These are phyloP conservation scores for Hypomontagnella submonticulosa DNA, from an alignment of 495 filamentous ascomycete species.

Conservation along the genomic window DNA sequence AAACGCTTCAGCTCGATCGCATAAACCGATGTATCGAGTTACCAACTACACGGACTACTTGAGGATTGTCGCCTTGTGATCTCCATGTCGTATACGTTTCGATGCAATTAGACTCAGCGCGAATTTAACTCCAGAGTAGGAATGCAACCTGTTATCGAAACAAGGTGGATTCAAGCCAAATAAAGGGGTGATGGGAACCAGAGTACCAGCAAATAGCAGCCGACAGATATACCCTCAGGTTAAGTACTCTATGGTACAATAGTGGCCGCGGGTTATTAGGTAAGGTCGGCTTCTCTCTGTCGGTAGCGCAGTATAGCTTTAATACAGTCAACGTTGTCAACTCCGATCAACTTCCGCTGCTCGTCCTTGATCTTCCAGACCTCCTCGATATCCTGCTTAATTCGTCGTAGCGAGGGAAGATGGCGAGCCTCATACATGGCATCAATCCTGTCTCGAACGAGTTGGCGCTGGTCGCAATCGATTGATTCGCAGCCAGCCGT, in stretches of 20 bases:
- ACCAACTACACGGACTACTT: too few species aligned
- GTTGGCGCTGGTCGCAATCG: slow-evolving; percentile 39
- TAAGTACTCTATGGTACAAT: not conserved
- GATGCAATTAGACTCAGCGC: too few species aligned
- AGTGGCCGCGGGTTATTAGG: slow-evolving; percentile 3
- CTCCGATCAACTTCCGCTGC: slow-evolving; percentile 38
- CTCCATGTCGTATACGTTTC: too few species aligned
- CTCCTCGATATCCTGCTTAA: slow-evolving; percentile 44
- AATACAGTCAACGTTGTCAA: slow-evolving; percentile 47
- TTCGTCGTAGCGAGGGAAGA: slow-evolving; percentile 43
- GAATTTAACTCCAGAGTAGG: too few species aligned
- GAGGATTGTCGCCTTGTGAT: too few species aligned
- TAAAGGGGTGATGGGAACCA: too few species aligned
- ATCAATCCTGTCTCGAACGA: slow-evolving; percentile 39
- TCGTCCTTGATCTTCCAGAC: slow-evolving; percentile 47
- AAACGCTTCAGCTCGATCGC: too few species aligned
- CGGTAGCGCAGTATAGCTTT: slow-evolving; percentile 39
- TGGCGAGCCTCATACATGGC: slow-evolving; percentile 45
- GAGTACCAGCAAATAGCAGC: not conserved
- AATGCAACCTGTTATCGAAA: too few species aligned
- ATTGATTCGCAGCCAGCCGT: slow-evolving; percentile 48
- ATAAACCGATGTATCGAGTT: too few species aligned
- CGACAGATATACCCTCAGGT: not conserved
- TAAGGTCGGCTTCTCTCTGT: slow-evolving; percentile 43
- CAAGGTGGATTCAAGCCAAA: too few species aligned